Base-by-base conservation (phyloP, 208 protist species). In the Acanthamoeba sp. region DNA sequence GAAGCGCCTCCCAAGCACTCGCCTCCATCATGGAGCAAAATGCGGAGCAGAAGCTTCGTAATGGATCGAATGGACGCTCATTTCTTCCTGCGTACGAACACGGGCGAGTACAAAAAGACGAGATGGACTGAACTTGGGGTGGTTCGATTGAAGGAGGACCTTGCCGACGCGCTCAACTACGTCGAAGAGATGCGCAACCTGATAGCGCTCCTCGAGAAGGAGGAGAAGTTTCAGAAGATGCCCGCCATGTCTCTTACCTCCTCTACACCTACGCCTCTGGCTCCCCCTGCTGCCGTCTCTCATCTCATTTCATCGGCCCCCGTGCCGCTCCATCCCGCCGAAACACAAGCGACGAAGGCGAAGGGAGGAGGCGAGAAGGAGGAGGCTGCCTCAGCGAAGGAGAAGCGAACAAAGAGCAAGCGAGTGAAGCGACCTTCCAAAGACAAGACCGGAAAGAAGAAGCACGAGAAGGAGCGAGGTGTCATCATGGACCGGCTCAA, bases 71-170 rank as follows among this genome's bases (percentile, higher is more conserved):
- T 36, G 38, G 76, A 85, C 24, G 22, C 38, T 34, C 76, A 85
- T 32, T 85, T 57, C 76, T 85, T n/a, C 40, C 76, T 85, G 76
- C 38, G 45, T 24, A 85, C 76, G 27, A 57, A 38, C 38, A 52
- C 36, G 27, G 76, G 76, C 38, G 42, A 57, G n/a, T 85, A 85
- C 40, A 85, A 85, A 38, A 85, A 85, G 76, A 85, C 76, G 24
- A 45, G 45, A 85, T 85, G 76, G 76, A 85, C 76, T 22, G 45
- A 85, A 20, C 45, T 85, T 7, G 76, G 42, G 12, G 76, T 85
- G 76, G 27, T 52, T 0, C 38, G 27, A 9, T 57, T 85, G 38
- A 20, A 29, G 20, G 45, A 85, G 16, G 76, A 85, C 40, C 76
- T 85, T 5, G 34, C 38, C 10, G 45, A 57, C 14, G 76, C 76